Evolutionary conservation across 2,329 filamentous ascomycete species (phyloP).

Genomic region (Aspergillaceae sp.): DNA sequence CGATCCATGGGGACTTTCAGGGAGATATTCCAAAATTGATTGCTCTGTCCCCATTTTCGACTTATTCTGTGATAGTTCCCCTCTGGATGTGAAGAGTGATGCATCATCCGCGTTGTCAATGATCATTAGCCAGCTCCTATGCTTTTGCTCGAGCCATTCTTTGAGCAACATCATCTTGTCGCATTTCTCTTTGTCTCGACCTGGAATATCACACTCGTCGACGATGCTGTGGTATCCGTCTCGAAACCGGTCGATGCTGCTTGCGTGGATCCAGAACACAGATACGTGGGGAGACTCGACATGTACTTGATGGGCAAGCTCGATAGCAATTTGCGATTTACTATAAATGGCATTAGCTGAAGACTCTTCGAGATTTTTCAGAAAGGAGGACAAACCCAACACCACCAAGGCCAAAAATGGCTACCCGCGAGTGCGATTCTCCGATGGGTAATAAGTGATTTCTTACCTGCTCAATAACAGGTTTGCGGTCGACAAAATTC

Average conservation of each 20-base stretch:
- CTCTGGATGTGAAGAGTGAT: constrained; percentile 4
- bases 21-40: constrained; percentile 5
- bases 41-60: neutral
- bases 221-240: constrained; percentile 5
- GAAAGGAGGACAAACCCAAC: constrained; percentile 3
- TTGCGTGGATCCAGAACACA: constrained; percentile 8
- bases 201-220: constrained; percentile 2
- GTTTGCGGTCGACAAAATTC: constrained; percentile 5
- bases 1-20: constrained; percentile 1
- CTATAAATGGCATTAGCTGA: neutral
- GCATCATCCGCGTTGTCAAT: constrained; percentile 14
- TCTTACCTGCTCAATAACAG: constrained; percentile 1
- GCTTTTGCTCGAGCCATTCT: constrained; percentile 8
- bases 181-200: constrained; percentile 1
- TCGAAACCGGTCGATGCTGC: constrained; percentile 6
- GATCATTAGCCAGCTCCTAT: constrained; percentile 9
- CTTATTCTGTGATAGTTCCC: neutral
- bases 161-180: constrained; percentile 3
- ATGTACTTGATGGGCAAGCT: constrained; percentile 4
- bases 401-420: constrained; percentile 8
- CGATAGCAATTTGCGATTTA: constrained; percentile 10
- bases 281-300: constrained; percentile 1
- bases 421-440: constrained; percentile 2
- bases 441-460: constrained; percentile 2
- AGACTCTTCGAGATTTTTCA: neutral